Base-by-base conservation (phyloP, 2,329 filamentous ascomycete genomes). In the Pseudocercospora cruenta region DNA sequence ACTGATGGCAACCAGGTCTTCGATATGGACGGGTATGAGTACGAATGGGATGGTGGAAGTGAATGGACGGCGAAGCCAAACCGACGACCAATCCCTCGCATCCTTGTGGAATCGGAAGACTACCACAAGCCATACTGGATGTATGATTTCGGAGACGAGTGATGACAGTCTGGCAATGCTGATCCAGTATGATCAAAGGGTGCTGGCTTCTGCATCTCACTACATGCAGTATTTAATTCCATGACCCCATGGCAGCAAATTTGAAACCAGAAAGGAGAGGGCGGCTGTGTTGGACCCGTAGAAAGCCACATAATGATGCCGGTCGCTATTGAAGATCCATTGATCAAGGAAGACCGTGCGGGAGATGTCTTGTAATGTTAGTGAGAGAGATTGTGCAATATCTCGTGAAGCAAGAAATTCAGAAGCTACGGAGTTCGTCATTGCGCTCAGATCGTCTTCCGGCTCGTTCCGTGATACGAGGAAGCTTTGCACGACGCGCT, bases 1-100 rank as follows among this genome's bases (percentile, higher is more conserved):
- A 12, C 43, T 47, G 43, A 47, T 47, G 16, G 26, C 45, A 43
- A 33, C 21, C 21, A 64, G 55, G 57, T 60, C 10, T 60, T 64
- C 57, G 31, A 64, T 26, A 26, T 14, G 21, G 36, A 59, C 24
- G 62, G 62, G 8, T 58, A 63, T 31, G 54, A 63, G 43, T 63
- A 63, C 12, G 53, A 58, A 9, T 58, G 36, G 62, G 54, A 63
- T 14, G 54, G n/a, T 16, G 14, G 14, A 8, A 26, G 16, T 8
- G 12, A 55, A 19, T 55, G 51, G 51, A 26, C 51, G 4, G 22
- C 22, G 24, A 55, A 55, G 22, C 51, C 51, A 9, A 24, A 19
- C 26, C 51, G 51, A 22, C 51, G 51, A 7, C 51, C 51, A 4
- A 31, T 55, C 26, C 51, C 51, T 22, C 51, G 51, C 7, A 6